Evolutionary conservation across 371 early-diverging fungal species (phyloP).

Genomic region (Capillidium heterosporum): DNA sequence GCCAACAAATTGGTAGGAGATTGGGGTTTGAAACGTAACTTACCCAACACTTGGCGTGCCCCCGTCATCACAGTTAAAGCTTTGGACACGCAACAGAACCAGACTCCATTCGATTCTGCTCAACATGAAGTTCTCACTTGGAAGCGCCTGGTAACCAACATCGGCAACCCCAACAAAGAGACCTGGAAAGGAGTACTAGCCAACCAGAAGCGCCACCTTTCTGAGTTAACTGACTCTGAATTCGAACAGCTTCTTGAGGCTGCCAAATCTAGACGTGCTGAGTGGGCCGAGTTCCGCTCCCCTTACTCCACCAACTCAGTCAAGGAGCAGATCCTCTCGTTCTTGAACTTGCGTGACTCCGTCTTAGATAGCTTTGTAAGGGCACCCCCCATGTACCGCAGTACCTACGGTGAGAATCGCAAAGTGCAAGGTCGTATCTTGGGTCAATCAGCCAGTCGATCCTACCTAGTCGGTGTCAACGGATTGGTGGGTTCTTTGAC

Average conservation of each 20-base stretch:
- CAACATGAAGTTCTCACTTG: slow-evolving; percentile 24
- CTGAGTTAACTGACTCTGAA: slow-evolving; percentile 29
- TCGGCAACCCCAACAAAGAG: slow-evolving; percentile 33
- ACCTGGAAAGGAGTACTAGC: slow-evolving; percentile 14
- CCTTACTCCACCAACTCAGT: slow-evolving; percentile 14
- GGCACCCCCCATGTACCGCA: slow-evolving; percentile 13
- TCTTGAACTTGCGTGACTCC: slow-evolving; percentile 13
- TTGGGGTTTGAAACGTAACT: slow-evolving; percentile 60
- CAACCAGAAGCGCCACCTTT: slow-evolving; percentile 18
- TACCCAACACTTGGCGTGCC: slow-evolving; percentile 44
- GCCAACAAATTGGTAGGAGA: slow-evolving; percentile 34
- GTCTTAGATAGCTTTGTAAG: slow-evolving; percentile 12
- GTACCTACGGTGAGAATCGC: slow-evolving; percentile 2
- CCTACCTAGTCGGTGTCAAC: slow-evolving; percentile 39
- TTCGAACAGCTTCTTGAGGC: slow-evolving; percentile 35
- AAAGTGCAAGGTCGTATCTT: slow-evolving; percentile 46
- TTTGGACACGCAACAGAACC: slow-evolving; percentile 55
- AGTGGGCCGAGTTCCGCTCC: slow-evolving; percentile 28
- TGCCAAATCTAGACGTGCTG: slow-evolving; percentile 20
- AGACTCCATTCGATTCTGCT: slow-evolving; percentile 49
- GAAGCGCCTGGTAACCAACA: slow-evolving; percentile 50
- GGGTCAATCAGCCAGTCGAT: slow-evolving; percentile 16
- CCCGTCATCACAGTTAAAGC: slow-evolving; percentile 29
- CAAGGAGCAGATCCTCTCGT: slow-evolving; percentile 21
- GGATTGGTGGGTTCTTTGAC: slow-evolving; percentile 23